Base-by-base conservation (phyloP, 2,329 filamentous ascomycete genomes). In the Aspergillus proliferans region DNA sequence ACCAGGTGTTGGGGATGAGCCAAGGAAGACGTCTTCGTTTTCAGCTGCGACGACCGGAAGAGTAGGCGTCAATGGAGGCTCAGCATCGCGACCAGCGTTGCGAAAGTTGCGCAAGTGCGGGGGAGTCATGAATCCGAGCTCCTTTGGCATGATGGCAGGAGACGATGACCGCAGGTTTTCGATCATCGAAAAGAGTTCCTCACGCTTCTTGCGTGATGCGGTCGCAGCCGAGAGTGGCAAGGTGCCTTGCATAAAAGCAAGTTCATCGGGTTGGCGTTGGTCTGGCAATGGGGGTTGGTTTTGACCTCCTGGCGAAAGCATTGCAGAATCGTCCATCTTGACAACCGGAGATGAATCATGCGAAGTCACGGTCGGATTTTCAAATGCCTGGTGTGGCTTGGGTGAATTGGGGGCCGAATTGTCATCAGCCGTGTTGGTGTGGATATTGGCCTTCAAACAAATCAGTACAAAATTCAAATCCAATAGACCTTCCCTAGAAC, bases 151-250 rank as follows among this genome's bases (percentile, higher is more conserved):
- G 57, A 64, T 46, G 4, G 52, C 52, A 4, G 61, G 58, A 2
- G 67, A 67, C 10, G 67, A 67, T 12, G 83, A 84, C 26, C 76
- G 76, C 22, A 91, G 75, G 18, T 85, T 81, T 1, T 85, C 77
- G 57, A 90, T 92, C 53, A 92, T 73, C 0, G 76, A 76, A 4
- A 81, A 79, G 21, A 79, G 80, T 54, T 86, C 82, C 7, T 69
- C 68, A 42, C 77, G 77, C 63, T 94, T 88, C 45, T 84, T 70
- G 58, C 93, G 88, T 0, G 86, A 88, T 48, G 88, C 84, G 3
- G 62, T 57, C 18, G 65, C 63, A 0, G 66, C 69, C 12, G 71
- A 67, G 4, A 76, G 70, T 3, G 77, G 71, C 0, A 76, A 74
- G 0, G 84, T 81, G 10, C 83, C 81, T 26, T 80, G 78, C 43